Base-by-base conservation (phyloP, 495 filamentous ascomycete genomes). In the Daldinia loculata region DNA sequence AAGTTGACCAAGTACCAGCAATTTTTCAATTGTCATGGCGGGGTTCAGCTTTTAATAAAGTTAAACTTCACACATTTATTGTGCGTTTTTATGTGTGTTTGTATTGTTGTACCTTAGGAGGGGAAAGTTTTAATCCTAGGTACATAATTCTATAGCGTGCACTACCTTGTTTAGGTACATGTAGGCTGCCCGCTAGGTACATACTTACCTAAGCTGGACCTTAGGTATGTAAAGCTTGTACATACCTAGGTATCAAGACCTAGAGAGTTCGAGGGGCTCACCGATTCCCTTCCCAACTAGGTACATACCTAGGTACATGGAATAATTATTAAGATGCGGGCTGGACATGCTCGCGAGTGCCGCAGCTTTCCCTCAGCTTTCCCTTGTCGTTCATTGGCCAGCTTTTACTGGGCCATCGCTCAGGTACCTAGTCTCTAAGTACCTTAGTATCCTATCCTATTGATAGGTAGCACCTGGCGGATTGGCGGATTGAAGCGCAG, bases 401-500 rank as follows among this genome's bases (percentile, higher is more conserved):
- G 34, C 22, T 57, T 69, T 57, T 32, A 56, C 19, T 45, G 57
- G 66, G 9, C 39, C 32, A 30, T 24, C 38, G 48, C 24, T 19
- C 55, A 52, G 67, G 67, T 70, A 70, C 67, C 38, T 60, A 15
- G 14, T 8, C n/a, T 26, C 17, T 3, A 70, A 64, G 67, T 70
- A 70, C 56, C 67, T 51, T 12, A 64, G 67, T 70, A 70, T 50
- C 67, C 39, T 12, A 41, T 29, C 39, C 34, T 36, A 36, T 14
- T 14, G 34, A 36, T 36, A 36, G 34, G 30, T 14, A 36, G 36
- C 38, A 50, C 12, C 8, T 53, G 14, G 38, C 15, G 38, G 38
- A 41, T 61, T 8, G 39, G n/a, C n/a, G 39, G 39, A 41, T 41
- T 41, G 50, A 56, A 36, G 26, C 64, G 26, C 65, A 67, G 50